These are phyloP conservation scores for Orbilia brochopaga DNA, from an alignment of 2,329 filamentous ascomycete species.

Conservation along the genomic window DNA sequence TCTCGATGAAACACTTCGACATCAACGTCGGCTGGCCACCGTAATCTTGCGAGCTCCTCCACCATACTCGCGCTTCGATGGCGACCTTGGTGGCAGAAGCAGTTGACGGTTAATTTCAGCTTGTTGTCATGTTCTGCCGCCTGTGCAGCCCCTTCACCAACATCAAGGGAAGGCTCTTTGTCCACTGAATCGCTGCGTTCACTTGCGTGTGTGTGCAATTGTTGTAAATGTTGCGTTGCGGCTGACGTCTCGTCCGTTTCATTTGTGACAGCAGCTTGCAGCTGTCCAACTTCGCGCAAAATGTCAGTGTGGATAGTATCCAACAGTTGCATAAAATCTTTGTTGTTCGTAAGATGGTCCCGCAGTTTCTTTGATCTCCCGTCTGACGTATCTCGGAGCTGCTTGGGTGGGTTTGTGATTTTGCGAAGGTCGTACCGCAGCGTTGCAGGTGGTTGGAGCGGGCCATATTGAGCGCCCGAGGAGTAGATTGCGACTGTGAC, in stretches of 20 bases:
- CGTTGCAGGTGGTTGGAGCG: constrained; percentile 35
- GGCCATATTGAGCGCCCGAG: constrained; percentile 39
- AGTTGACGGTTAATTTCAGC: constrained; percentile 32
- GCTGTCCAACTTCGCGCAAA: constrained; percentile 32
- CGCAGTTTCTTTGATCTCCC: constrained; percentile 49
- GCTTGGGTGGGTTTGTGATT: constrained; percentile 42
- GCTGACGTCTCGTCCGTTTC: constrained; percentile 17
- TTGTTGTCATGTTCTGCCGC: not conserved
- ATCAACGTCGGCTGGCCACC: constrained; percentile 31
- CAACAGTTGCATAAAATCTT: constrained; percentile 32
- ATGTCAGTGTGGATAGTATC: constrained; percentile 36
- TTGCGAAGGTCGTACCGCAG: constrained; percentile 44
- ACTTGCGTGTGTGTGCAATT: no score
- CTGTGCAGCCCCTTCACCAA: no score
- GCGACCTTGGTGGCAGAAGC: constrained; percentile 43
- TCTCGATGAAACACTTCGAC: constrained; percentile 38
- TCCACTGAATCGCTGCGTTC: not conserved
- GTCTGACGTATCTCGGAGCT: constrained; percentile 24
- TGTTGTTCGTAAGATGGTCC: constrained; percentile 33
- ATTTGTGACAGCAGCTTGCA: constrained; percentile 6
- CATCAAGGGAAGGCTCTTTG: not conserved
- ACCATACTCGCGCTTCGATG: constrained; percentile 45
- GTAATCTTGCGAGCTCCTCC: constrained; percentile 35
- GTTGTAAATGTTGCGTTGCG: constrained; percentile 41
- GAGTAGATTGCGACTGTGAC: constrained; percentile 33